Conservation (phyloP, 352 stramenopile species). For the Phytopythium litorale region DNA sequence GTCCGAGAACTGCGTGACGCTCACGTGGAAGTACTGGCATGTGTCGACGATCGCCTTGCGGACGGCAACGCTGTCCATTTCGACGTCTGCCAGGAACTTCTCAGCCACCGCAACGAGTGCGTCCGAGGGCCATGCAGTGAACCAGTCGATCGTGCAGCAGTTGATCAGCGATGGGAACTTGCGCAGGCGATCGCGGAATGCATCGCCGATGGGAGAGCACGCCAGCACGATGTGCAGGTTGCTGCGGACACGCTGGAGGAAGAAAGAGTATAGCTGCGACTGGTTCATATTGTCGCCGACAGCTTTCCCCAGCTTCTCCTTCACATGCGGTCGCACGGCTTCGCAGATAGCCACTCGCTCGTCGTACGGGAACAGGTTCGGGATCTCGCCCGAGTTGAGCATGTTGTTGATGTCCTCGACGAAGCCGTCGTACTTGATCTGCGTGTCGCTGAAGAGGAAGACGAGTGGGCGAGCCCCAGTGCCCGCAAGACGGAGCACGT, state of each 20-base stretch:
- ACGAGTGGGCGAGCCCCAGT: slow-evolving; percentile 84
- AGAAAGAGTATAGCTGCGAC: slow-evolving; percentile 90
- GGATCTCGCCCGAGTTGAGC: slow-evolving; percentile 94
- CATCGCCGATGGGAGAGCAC: slow-evolving; percentile 93
- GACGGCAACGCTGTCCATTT: slow-evolving; percentile 80
- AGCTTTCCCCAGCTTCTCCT: slow-evolving; percentile 88
- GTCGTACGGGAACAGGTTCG: slow-evolving; percentile 94
- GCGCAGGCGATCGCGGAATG: slow-evolving; percentile 91
- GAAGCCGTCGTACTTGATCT: slow-evolving; percentile 96
- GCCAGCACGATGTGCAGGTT: slow-evolving; percentile 95
- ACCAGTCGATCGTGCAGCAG: slow-evolving; percentile 98
- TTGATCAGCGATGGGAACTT: slow-evolving; percentile 97
- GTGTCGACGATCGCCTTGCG: slow-evolving; percentile 84
- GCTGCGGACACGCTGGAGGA: slow-evolving; percentile 87
- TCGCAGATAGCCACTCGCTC: slow-evolving; percentile 90
- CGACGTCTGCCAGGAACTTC: slow-evolving; percentile 89
- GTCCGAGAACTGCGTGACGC: slow-evolving; percentile 81
- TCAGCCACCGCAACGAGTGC: slow-evolving; percentile 91
- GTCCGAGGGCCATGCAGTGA: slow-evolving; percentile 93
- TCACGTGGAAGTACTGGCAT: slow-evolving; percentile 93
- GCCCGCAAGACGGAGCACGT: slow-evolving; percentile 87
- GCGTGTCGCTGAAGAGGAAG: slow-evolving; percentile 94
- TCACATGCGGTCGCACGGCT: slow-evolving; percentile 86
- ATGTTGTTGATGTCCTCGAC: slow-evolving; percentile 97
- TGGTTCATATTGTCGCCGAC: slow-evolving; percentile 91